Percentiles rank a stretch among this genome's conserved stretches.
Conservation (phyloP, 345 rosid species). For the Mallotus nudiflorus region DNA sequence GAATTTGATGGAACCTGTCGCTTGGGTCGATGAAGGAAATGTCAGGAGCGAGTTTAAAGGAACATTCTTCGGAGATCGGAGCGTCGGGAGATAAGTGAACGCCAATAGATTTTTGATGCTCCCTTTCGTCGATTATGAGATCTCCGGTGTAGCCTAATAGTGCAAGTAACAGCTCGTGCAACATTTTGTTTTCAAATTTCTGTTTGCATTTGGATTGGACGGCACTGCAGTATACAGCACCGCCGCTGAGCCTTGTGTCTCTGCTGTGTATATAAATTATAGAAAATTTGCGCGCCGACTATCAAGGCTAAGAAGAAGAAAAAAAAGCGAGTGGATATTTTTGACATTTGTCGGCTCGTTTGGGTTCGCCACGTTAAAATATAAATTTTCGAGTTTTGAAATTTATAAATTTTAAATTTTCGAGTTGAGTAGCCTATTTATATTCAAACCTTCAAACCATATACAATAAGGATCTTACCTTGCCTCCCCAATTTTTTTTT, state of each 20-base stretch:
- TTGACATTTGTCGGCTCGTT: background rate
- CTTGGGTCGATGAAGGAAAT: constrained; percentile 83
- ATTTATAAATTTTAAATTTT: too few species aligned
- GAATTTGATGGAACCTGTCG: constrained; percentile 53
- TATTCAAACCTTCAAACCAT: too few species aligned
- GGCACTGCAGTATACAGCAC: too few species aligned
- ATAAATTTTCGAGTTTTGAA: too few species aligned
- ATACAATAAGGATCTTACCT: too few species aligned
- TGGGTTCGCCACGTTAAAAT: background rate
- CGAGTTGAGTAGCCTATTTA: too few species aligned
- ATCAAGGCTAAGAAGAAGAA: too few species aligned
- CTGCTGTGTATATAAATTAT: too few species aligned
- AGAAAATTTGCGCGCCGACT: too few species aligned
- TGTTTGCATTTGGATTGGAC: background rate
- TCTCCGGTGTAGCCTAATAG: constrained; percentile 92
- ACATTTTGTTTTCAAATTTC: constrained; percentile 34
- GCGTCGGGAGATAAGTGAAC: constrained; percentile 53
- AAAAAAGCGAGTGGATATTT: too few species aligned
- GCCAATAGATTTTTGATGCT: constrained; percentile 61
- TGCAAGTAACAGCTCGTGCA: constrained; percentile 86
- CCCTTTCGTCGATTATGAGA: constrained; percentile 85
- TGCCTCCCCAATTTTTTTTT: too few species aligned
- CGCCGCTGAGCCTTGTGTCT: too few species aligned
- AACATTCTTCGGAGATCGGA: constrained; percentile 58
- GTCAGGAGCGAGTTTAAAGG: constrained; percentile 89